A percentile compares a stretch with the other conserved stretches of the same genome.
These are phyloP conservation scores for Podospora australis DNA, from an alignment of 495 filamentous ascomycete genomes.

Conservation along the genomic window DNA sequence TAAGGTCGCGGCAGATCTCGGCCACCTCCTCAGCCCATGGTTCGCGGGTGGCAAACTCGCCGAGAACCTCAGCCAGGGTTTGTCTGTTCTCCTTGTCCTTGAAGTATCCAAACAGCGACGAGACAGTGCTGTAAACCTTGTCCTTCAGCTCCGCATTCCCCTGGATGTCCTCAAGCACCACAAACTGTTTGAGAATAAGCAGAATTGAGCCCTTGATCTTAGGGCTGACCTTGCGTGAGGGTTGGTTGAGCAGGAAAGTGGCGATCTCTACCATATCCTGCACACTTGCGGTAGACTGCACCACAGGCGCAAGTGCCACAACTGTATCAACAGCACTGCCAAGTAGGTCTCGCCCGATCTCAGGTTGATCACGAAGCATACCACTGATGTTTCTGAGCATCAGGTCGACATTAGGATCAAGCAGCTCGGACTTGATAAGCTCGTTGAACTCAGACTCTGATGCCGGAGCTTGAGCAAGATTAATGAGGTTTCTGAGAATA, in stretches of 20 bases:
- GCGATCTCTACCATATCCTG: slow-evolving; percentile 67
- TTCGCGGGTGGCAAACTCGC: slow-evolving; percentile 59
- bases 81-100: slow-evolving; percentile 68
- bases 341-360: slow-evolving; percentile 61
- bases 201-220: slow-evolving; percentile 78
- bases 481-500: slow-evolving; percentile 61
- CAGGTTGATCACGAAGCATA: slow-evolving; percentile 52
- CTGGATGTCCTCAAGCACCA: slow-evolving; percentile 66
- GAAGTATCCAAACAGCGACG: slow-evolving; percentile 80
- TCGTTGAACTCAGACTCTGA: slow-evolving; percentile 50
- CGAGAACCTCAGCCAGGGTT: slow-evolving; percentile 63
- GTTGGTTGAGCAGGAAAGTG: slow-evolving; percentile 76
- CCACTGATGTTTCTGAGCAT: slow-evolving; percentile 60
- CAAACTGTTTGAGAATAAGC: slow-evolving; percentile 59
- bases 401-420: slow-evolving; percentile 62
- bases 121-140: slow-evolving; percentile 55
- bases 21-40: slow-evolving; percentile 56
- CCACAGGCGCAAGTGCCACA: slow-evolving; percentile 65
- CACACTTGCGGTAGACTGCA: slow-evolving; percentile 62
- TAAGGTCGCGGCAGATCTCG: slow-evolving; percentile 67
- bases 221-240: slow-evolving; percentile 69
- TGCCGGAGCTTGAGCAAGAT: slow-evolving; percentile 46
- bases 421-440: slow-evolving; percentile 53
- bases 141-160: slow-evolving; percentile 51
- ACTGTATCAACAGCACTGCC: slow-evolving; percentile 72